These are phyloP conservation scores for Hymenoscyphus linearis DNA, from an alignment of 2,329 filamentous ascomycete genomes.

Conservation along the genomic window DNA sequence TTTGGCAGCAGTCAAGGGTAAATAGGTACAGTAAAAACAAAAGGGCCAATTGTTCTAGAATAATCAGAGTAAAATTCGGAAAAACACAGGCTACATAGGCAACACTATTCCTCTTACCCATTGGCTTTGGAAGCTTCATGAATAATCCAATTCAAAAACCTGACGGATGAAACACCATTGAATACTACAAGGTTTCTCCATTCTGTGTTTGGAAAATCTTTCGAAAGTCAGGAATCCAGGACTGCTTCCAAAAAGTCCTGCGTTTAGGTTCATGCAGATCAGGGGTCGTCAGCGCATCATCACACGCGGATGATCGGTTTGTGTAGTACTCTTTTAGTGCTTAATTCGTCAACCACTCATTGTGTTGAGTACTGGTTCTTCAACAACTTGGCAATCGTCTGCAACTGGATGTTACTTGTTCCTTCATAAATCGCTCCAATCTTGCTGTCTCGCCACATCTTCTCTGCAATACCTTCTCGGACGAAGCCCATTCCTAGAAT, in stretches of 20 bases:
- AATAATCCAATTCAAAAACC: not conserved
- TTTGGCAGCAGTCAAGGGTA: no score
- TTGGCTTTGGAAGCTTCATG: no score
- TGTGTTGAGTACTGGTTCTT: slow-evolving; percentile 62
- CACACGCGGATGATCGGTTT: not conserved
- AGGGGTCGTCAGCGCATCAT: not conserved
- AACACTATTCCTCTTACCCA: no score
- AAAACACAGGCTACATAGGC: no score
- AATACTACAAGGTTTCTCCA: not conserved
- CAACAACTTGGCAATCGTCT: slow-evolving; percentile 65
- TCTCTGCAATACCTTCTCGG: slow-evolving; percentile 91
- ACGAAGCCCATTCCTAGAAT: slow-evolving; percentile 78
- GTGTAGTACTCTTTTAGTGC: not conserved
- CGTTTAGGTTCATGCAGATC: not conserved
- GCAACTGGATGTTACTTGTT: slow-evolving; percentile 70
- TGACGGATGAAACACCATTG: not conserved
- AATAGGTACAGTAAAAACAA: no score
- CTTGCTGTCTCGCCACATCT: slow-evolving; percentile 97
- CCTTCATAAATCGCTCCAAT: slow-evolving; percentile 98
- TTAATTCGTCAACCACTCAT: slow-evolving; percentile 1
- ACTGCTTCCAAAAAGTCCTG: not conserved
- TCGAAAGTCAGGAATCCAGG: not conserved
- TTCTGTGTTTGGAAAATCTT: not conserved
- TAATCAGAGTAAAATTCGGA: no score
- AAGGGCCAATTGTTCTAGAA: no score